These are phyloP conservation scores for Metschnikowia reukaufii DNA, from an alignment of 805 yeast species.

Conservation along the genomic window DNA sequence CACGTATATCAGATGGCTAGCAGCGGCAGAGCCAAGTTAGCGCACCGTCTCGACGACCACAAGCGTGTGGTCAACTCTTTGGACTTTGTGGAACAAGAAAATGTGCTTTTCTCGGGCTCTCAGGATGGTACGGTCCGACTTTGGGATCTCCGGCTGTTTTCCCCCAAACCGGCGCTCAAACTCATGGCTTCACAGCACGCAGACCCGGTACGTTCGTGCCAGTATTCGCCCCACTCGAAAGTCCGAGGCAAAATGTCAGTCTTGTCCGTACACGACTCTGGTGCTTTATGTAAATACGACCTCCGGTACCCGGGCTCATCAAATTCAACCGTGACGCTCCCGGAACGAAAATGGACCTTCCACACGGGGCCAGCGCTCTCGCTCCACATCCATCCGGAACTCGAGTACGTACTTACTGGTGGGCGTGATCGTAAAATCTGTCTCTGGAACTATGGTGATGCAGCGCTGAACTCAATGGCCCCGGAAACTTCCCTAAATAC, in stretches of 20 bases:
- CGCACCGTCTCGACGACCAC: slow-evolving; percentile 37
- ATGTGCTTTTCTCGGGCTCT: slow-evolving; percentile 53
- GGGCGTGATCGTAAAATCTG: slow-evolving; percentile 87
- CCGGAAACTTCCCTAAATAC: slow-evolving; percentile 76
- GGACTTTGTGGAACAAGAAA: slow-evolving; percentile 32
- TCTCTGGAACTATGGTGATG: slow-evolving; percentile 59
- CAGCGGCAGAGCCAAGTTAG: slow-evolving; percentile 33
- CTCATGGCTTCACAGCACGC: slow-evolving; percentile 55
- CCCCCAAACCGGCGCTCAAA: slow-evolving; percentile 48
- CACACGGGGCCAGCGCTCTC: slow-evolving; percentile 91
- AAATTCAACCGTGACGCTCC: slow-evolving; percentile 31
- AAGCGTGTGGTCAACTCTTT: slow-evolving; percentile 43
- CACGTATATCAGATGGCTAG: slow-evolving; percentile 31
- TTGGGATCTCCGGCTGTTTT: slow-evolving; percentile 64
- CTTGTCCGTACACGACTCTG: slow-evolving; percentile 85
- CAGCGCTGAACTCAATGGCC: slow-evolving; percentile 21
- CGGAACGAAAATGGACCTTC: slow-evolving; percentile 80
- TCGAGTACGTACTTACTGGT: slow-evolving; percentile 82
- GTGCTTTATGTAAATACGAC: slow-evolving; percentile 85
- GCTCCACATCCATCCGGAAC: slow-evolving; percentile 82
- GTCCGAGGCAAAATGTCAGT: slow-evolving; percentile 43
- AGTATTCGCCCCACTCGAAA: slow-evolving; percentile 52
- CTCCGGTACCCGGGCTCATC: slow-evolving; percentile 43
- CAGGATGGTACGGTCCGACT: slow-evolving; percentile 77
- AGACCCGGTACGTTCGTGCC: slow-evolving; percentile 65